These are phyloP conservation scores for Periconia sp. DNA, from an alignment of 2,329 filamentous ascomycete species.

Conservation along the genomic window DNA sequence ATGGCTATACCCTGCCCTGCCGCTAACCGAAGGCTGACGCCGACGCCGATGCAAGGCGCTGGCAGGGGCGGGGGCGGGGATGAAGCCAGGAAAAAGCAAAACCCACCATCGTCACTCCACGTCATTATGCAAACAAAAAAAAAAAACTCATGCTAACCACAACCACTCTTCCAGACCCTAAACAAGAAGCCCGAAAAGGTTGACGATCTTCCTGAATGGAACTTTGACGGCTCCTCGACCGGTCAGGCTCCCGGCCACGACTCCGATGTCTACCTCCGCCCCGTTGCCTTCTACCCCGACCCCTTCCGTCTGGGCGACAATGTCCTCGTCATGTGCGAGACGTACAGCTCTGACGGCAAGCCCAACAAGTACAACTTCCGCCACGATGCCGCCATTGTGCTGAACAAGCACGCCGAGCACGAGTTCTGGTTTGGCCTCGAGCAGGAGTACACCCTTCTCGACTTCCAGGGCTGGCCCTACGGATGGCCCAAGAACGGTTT, in stretches of 20 bases:
- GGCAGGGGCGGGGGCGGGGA: not conserved
- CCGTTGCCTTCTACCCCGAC: constrained; percentile 84
- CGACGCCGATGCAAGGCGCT: constrained; percentile 1
- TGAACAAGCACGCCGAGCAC: constrained; percentile 81
- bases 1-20: not conserved
- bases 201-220: constrained; percentile 75
- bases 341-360: constrained; percentile 88
- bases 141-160: constrained; percentile 17
- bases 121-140: not conserved
- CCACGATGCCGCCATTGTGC: constrained; percentile 84
- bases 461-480: constrained; percentile 82
- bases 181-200: constrained; percentile 58
- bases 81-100: not conserved
- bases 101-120: not conserved
- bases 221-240: constrained; percentile 88
- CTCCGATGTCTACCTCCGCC: constrained; percentile 96
- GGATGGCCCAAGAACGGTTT: constrained; percentile 88
- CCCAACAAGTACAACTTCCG: constrained; percentile 99
- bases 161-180: constrained; percentile 57
- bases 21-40: not conserved
- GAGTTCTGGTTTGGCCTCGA: constrained; percentile 97
- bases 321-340: constrained; percentile 92
- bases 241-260: constrained; percentile 91
- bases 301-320: constrained; percentile 89
- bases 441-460: constrained; percentile 95